These are phyloP conservation scores for Metschnikowia drakensbergensis DNA, from an alignment of 805 yeast genomes.

Conservation along the genomic window DNA sequence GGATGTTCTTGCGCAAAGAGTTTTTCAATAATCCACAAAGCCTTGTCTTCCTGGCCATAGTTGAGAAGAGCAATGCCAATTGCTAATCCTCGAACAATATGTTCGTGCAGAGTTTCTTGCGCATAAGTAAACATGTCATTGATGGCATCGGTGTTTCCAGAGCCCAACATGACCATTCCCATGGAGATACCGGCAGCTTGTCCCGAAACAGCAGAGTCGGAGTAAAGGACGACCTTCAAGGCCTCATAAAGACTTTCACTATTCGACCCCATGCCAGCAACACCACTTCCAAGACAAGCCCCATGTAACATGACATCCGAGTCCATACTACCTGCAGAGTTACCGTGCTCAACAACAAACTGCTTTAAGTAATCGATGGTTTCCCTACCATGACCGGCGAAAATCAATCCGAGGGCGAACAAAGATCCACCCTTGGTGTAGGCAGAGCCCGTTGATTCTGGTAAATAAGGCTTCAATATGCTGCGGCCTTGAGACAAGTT, in stretches of 20 bases:
- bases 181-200: constrained; percentile 95
- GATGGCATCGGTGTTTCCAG: constrained; percentile 64
- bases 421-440: constrained; percentile 95
- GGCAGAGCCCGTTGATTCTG: constrained; percentile 73
- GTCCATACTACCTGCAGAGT: constrained; percentile 62
- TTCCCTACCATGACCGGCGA: constrained; percentile 94
- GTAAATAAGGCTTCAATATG: constrained; percentile 85
- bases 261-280: constrained; percentile 92
- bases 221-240: constrained; percentile 74
- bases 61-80: constrained; percentile 83
- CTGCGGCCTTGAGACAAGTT: constrained; percentile 86
- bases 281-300: constrained; percentile 92
- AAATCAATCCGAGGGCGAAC: constrained; percentile 87
- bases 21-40: constrained; percentile 63
- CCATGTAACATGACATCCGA: constrained; percentile 89
- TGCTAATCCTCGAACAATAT: constrained; percentile 88
- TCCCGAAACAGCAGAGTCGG: constrained; percentile 91
- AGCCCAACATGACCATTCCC: constrained; percentile 95
- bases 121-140: constrained; percentile 88
- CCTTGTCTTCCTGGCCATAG: constrained; percentile 80
- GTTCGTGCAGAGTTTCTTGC: constrained; percentile 93
- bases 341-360: constrained; percentile 63
- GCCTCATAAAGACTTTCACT: constrained; percentile 73
- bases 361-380: constrained; percentile 72
- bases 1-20: constrained; percentile 75